Conservation (phyloP, 1,139 yeast genomes). For the Nadsonia commutata region DNA sequence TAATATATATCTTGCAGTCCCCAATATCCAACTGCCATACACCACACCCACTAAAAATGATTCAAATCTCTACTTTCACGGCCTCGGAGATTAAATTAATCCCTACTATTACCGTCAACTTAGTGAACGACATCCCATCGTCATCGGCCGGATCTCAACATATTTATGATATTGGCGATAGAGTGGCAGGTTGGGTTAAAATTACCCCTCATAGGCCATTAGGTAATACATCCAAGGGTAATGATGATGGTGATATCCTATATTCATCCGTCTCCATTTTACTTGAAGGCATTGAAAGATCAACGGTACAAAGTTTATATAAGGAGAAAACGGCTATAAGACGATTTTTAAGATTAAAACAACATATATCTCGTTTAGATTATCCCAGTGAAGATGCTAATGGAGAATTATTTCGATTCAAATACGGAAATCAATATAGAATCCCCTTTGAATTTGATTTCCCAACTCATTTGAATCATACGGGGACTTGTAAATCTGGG, state of each 20-base stretch:
- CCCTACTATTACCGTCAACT: background rate
- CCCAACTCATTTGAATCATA: background rate
- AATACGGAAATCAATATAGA: background rate
- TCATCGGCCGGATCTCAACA: background rate
- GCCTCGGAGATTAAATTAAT: background rate
- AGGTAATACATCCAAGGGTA: background rate
- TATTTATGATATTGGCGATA: background rate
- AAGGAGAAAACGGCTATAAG: background rate
- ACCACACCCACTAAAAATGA: too few relatives aligned
- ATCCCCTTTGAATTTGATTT: background rate
- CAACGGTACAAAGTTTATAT: background rate
- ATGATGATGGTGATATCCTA: background rate
- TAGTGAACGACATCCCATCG: too few relatives aligned
- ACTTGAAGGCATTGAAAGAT: background rate
- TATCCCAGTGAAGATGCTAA: too few relatives aligned
- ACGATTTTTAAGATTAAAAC: background rate
- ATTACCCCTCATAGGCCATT: background rate
- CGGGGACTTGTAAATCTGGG: background rate
- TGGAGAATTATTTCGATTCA: background rate
- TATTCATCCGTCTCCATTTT: background rate
- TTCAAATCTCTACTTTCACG: background rate
- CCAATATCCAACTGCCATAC: too few relatives aligned
- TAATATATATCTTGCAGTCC: too few relatives aligned
- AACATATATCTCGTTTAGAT: background rate
- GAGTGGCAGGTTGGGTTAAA: background rate